Percentiles rank a stretch among this genome's conserved stretches.
phyloP scores from a whole-genome alignment of 768 basidiomycete species.

The Leccinum truebloodii region DNA sequence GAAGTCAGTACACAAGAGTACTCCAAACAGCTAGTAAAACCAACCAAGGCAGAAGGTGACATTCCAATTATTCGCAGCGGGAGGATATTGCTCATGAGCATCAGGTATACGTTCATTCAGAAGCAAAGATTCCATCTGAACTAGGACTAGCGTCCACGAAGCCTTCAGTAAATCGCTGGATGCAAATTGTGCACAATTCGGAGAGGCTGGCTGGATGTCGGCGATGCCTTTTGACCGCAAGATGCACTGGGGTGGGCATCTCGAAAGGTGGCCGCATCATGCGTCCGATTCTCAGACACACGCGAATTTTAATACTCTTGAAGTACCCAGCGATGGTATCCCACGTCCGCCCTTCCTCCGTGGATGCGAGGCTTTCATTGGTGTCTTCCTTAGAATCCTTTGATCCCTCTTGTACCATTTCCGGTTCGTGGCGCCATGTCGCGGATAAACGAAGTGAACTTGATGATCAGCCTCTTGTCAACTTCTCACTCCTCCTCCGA shows the following conservation, averaged over 20 bases:
- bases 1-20: background rate
- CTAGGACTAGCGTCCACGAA: background rate
- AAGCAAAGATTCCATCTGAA: background rate
- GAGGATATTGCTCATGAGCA: background rate
- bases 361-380: background rate
- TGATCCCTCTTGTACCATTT: background rate
- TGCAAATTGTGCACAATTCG: background rate
- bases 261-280: background rate
- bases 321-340: background rate
- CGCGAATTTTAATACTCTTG: background rate
- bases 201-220: background rate
- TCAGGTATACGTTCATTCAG: background rate
- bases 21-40: background rate
- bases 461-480: background rate
- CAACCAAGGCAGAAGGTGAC: background rate
- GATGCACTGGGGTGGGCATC: background rate
- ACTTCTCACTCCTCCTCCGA: background rate
- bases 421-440: background rate
- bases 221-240: background rate
- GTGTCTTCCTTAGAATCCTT: background rate
- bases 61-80: background rate
- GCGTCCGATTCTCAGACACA: background rate
- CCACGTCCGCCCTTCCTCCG: background rate
- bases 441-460: too few relatives aligned
- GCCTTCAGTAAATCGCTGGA: background rate